Evolutionary conservation across 2,329 filamentous ascomycete genomes (phyloP).

Genomic region (Bipolaris sorokiniana): DNA sequence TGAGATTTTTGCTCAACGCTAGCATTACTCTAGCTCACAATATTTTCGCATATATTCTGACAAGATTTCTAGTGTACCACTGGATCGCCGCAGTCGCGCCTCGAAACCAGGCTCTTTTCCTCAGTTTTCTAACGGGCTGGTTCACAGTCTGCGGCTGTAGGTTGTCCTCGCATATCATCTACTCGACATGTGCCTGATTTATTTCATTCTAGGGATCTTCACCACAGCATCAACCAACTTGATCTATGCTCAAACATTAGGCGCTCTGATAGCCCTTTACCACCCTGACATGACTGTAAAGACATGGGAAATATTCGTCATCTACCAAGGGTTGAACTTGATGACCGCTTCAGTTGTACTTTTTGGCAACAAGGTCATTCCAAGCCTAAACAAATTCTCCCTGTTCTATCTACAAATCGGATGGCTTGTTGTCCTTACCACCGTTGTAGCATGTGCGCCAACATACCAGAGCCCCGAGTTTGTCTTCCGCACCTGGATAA

Average conservation of each 20-base stretch:
- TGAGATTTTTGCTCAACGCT: too few species aligned
- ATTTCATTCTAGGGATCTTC: conserved; percentile 11
- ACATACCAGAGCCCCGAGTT: conserved; percentile 13
- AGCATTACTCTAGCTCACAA: too few species aligned
- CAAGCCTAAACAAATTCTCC: conserved; percentile 17
- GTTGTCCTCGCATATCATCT: background rate
- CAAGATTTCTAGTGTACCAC: conserved; percentile 7
- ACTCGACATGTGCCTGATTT: background rate
- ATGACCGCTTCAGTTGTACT: conserved; percentile 13
- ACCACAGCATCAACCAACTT: conserved; percentile 19
- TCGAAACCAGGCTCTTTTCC: conserved; percentile 10
- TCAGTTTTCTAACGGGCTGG: conserved; percentile 19
- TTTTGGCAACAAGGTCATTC: conserved; percentile 16
- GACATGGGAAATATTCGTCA: conserved; percentile 15
- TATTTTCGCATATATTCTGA: background rate
- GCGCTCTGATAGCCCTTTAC: conserved; percentile 16
- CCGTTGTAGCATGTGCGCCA: conserved; percentile 17
- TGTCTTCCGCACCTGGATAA: conserved; percentile 21
- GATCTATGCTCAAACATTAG: conserved; percentile 16
- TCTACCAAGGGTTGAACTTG: conserved; percentile 18
- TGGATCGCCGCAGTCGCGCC: conserved; percentile 19
- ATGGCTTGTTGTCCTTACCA: conserved; percentile 15
- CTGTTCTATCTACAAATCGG: conserved; percentile 19
- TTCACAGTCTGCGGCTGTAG: conserved; percentile 18
- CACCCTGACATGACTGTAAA: conserved; percentile 10